A percentile compares a stretch with the other conserved stretches of the same genome.
Conservation (phyloP, 73 alveolate genomes). For the Symbiodinium pilosum region DNA sequence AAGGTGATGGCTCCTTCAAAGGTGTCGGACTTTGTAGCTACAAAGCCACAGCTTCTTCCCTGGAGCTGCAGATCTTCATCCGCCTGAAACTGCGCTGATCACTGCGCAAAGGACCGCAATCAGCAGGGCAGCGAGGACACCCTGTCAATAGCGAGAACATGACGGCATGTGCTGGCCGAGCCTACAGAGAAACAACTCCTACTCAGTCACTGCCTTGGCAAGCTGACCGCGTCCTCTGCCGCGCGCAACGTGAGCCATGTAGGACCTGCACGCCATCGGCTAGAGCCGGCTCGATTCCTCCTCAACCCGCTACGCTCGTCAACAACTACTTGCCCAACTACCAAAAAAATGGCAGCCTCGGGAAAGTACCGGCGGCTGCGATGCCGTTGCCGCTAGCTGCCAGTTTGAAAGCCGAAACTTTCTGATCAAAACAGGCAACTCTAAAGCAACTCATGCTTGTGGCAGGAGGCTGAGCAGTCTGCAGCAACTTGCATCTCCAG, state of each 20-base stretch:
- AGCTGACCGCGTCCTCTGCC: constrained; percentile 11
- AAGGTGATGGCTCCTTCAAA: constrained; percentile 50
- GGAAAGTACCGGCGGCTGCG: constrained; percentile 12
- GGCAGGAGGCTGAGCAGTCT: no score
- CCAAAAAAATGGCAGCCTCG: background rate
- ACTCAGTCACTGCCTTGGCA: background rate
- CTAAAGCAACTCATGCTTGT: no score
- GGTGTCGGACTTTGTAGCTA: background rate
- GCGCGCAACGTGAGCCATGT: background rate
- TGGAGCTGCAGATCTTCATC: background rate
- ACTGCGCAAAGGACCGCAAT: constrained; percentile 74
- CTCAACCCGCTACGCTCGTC: no score
- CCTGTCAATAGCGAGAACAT: background rate
- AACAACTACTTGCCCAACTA: background rate
- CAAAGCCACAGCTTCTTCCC: background rate
- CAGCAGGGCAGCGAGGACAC: constrained; percentile 72
- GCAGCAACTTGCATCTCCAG: no score
- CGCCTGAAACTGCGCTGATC: constrained; percentile 33
- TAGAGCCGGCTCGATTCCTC: no score
- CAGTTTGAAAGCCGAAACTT: background rate
- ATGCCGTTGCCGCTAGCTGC: background rate
- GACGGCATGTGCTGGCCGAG: no score
- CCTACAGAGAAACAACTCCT: no score
- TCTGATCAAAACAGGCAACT: no score
- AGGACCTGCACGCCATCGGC: no score